Percentiles rank a stretch among this genome's conserved stretches.
Conservation (phyloP, 2,329 filamentous ascomycete genomes). For the Coccinonectria pachysandricola region DNA sequence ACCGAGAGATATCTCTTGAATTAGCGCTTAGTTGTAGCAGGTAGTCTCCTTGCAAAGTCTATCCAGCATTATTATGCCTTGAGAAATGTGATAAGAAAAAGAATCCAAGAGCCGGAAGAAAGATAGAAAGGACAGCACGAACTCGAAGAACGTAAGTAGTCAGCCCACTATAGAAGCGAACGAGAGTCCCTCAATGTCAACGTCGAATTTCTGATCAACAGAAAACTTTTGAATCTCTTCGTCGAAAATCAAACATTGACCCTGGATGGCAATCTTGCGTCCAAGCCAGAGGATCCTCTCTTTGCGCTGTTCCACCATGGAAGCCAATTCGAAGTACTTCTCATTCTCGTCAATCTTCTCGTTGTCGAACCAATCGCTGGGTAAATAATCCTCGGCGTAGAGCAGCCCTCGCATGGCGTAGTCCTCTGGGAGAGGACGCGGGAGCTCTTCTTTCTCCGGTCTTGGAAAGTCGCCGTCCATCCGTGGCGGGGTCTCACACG, state of each 20-base stretch:
- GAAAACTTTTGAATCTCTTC: slow-evolving; percentile 26
- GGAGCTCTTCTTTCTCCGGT: slow-evolving; percentile 30
- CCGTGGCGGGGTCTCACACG: slow-evolving; percentile 19
- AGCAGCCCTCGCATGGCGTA: slow-evolving; percentile 54
- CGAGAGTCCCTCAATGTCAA: too few species aligned
- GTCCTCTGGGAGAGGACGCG: slow-evolving; percentile 57
- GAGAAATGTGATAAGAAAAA: too few species aligned
- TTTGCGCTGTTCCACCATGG: slow-evolving; percentile 45
- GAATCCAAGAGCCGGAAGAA: too few species aligned
- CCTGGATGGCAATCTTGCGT: slow-evolving; percentile 31
- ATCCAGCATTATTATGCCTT: too few species aligned
- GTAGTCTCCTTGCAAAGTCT: too few species aligned
- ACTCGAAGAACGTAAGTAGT: too few species aligned
- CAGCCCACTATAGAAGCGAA: too few species aligned
- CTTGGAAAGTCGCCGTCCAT: slow-evolving; percentile 39
- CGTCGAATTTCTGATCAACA: slow-evolving; percentile 20
- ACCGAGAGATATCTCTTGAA: too few species aligned
- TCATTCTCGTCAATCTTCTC: slow-evolving; percentile 58
- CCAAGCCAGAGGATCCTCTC: slow-evolving; percentile 51
- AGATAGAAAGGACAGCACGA: too few species aligned
- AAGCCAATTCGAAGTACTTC: slow-evolving; percentile 50
- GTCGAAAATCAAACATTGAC: slow-evolving; percentile 38
- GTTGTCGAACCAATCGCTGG: slow-evolving; percentile 45
- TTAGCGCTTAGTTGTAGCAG: too few species aligned
- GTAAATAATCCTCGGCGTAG: slow-evolving; percentile 50